These are phyloP conservation scores for Rhododendron mucronatum DNA, from an alignment of 148 eudicot species.

Conservation along the genomic window DNA sequence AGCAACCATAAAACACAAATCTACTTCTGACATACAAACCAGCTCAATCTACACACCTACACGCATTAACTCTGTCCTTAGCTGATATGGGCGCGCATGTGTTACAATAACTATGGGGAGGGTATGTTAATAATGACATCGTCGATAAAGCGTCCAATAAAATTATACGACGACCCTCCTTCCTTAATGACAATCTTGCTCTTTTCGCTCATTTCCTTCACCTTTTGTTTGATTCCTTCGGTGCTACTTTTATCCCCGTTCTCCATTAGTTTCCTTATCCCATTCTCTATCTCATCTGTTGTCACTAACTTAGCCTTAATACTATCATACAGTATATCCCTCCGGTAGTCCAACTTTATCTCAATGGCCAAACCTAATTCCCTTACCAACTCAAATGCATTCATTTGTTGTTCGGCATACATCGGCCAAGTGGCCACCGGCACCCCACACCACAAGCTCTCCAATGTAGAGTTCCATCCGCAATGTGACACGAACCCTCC, in stretches of 20 bases:
- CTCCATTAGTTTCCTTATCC: neutral
- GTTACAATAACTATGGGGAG: neutral
- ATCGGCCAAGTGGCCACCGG: constrained; percentile 31
- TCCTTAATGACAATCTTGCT: neutral
- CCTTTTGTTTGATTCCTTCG: neutral
- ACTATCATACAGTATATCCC: neutral
- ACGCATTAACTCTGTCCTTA: too few relatives aligned
- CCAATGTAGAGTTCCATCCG: constrained; percentile 37
- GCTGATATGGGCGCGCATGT: too few relatives aligned
- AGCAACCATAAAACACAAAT: too few relatives aligned
- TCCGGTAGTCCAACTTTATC: constrained; percentile 21
- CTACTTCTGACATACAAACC: too few relatives aligned
- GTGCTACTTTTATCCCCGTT: neutral
- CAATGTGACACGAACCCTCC: constrained; percentile 36
- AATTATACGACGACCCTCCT: neutral
- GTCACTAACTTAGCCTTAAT: neutral
- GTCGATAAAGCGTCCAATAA: neutral
- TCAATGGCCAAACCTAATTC: constrained; percentile 28
- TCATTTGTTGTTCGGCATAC: constrained; percentile 29
- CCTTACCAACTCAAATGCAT: constrained; percentile 22
- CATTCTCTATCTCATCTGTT: neutral
- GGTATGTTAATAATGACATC: neutral
- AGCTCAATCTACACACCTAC: too few relatives aligned
- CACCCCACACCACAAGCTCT: constrained; percentile 32
- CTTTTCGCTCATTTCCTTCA: neutral